Evolutionary conservation across 1,284 basidiomycete genomes (phyloP).

Genomic region (Ceratobasidium sp.): DNA sequence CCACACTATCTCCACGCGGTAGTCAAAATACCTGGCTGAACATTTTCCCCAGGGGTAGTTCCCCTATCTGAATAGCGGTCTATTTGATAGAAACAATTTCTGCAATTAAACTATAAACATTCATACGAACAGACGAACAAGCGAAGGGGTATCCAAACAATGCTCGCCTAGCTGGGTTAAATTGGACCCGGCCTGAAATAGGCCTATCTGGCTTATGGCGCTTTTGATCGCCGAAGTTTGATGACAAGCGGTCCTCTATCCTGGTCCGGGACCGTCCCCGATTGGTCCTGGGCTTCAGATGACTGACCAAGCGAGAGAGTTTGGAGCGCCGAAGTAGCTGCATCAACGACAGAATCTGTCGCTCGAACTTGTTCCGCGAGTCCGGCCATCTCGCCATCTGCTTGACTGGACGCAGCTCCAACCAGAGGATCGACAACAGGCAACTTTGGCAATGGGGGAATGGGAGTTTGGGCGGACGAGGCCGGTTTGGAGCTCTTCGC

Average conservation of each 20-base stretch:
- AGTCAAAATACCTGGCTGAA: too few relatives aligned
- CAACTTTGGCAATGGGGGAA: background rate
- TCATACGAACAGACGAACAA: too few relatives aligned
- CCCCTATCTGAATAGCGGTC: too few relatives aligned
- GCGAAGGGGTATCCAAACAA: too few relatives aligned
- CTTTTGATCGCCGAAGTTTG: constrained; percentile 11
- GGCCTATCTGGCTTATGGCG: too few relatives aligned
- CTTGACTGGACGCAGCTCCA: background rate
- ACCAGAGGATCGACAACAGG: background rate
- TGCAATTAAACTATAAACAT: too few relatives aligned
- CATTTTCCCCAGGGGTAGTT: too few relatives aligned
- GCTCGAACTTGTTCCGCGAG: background rate
- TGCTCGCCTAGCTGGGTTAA: too few relatives aligned
- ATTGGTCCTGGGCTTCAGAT: background rate
- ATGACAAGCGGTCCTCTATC: background rate
- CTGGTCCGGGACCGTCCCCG: background rate
- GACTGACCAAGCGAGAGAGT: background rate
- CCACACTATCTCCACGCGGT: too few relatives aligned
- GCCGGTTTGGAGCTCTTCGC: constrained; percentile 20
- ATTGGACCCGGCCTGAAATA: too few relatives aligned
- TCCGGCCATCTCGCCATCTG: too few relatives aligned
- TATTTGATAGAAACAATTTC: too few relatives aligned
- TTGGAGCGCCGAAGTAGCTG: background rate
- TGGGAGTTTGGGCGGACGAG: background rate
- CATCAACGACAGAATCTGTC: background rate